phyloP scores from a whole-genome alignment of 169 alveolate genomes.

The Ichthyophthirius multifiliis region DNA sequence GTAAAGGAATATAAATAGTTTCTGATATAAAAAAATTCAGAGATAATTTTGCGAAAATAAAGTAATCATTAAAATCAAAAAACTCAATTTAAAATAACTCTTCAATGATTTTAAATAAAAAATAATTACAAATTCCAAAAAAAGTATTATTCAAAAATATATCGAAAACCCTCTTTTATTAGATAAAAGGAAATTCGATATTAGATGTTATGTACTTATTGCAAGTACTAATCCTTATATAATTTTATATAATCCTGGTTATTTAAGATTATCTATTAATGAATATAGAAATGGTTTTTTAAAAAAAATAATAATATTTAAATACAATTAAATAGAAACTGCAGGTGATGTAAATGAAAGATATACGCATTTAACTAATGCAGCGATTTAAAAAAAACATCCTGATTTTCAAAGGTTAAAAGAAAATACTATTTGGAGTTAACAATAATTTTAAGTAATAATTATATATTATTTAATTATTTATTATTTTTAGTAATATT shows the following conservation, averaged over 20 bases:
- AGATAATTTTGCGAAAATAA: constrained; percentile 13
- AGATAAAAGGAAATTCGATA: constrained; percentile 82
- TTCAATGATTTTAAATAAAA: too few species aligned
- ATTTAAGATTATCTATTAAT: constrained; percentile 57
- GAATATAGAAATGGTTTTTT: constrained; percentile 44
- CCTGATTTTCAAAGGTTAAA: constrained; percentile 46
- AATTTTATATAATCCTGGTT: constrained; percentile 57
- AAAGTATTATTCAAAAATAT: constrained; percentile 73
- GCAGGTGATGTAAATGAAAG: constrained; percentile 44
- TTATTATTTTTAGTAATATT: constrained; percentile 34
- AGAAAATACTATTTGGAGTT: constrained; percentile 53
- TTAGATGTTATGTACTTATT: constrained; percentile 75
- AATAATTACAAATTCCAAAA: too few species aligned
- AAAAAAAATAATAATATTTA: neutral
- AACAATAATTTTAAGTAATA: constrained; percentile 34
- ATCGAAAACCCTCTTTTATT: constrained; percentile 78
- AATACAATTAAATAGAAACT: neutral
- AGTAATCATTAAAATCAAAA: neutral
- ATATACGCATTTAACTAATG: constrained; percentile 66
- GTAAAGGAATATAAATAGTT: constrained; percentile 31
- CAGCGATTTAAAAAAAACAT: constrained; percentile 58
- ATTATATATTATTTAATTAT: too few species aligned
- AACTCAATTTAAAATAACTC: constrained; percentile 21
- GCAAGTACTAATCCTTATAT: constrained; percentile 51
- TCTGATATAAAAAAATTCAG: constrained; percentile 28